phyloP scores from a whole-genome alignment of 257 asterid species.

The Cordia subcordata region DNA sequence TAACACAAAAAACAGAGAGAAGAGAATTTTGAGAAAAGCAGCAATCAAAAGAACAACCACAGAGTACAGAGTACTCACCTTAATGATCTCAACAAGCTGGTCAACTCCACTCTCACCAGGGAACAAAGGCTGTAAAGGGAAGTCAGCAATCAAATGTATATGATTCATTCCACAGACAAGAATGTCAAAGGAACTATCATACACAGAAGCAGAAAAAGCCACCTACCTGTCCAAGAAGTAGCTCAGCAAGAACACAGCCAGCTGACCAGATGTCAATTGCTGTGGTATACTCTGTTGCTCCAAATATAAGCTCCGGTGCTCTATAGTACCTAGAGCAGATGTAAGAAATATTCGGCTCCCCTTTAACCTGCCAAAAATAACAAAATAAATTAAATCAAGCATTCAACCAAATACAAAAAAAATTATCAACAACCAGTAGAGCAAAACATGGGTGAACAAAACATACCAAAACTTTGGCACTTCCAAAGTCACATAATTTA shows the following conservation, averaged over 20 bases:
- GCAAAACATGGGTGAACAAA: not conserved
- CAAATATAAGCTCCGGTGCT: conserved; percentile 59
- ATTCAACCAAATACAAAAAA: conserved; percentile 2
- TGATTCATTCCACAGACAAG: not conserved
- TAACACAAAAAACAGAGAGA: too few species aligned
- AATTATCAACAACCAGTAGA: not conserved
- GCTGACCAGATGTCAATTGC: conserved; percentile 55
- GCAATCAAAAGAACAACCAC: not conserved
- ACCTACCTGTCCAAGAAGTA: conserved; percentile 49
- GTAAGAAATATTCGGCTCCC: conserved; percentile 51
- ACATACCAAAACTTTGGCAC: conserved; percentile 51
- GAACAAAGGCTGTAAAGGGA: conserved; percentile 66
- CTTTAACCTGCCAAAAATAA: conserved; percentile 34
- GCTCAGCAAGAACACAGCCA: conserved; percentile 53
- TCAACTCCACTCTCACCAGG: conserved; percentile 99
- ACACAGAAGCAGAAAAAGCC: conserved; percentile 1
- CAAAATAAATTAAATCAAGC: conserved; percentile 8
- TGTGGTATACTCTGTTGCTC: conserved; percentile 51
- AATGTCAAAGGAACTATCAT: not conserved
- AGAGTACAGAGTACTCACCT: conserved; percentile 38
- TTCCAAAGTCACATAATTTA: conserved; percentile 49
- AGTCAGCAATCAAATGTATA: conserved; percentile 6
- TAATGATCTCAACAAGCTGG: conserved; percentile 96
- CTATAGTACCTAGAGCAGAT: conserved; percentile 56
- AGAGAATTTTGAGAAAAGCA: not conserved